phyloP scores from a whole-genome alignment of 192 early-diverging fungal species.

The Coemansia sp. region DNA sequence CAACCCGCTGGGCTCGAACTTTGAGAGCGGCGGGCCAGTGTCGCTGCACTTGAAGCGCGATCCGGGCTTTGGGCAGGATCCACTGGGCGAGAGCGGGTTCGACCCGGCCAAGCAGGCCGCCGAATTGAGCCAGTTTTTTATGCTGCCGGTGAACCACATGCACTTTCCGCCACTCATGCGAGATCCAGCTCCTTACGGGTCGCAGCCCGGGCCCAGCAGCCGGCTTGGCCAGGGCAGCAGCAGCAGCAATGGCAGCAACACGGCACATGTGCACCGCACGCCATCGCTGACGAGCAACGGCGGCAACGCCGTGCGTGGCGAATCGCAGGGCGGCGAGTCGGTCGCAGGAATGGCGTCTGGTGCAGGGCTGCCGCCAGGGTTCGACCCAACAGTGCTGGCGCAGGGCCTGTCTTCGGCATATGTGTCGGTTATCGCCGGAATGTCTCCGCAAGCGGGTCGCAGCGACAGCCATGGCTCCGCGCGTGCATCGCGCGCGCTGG shows the following conservation, averaged over 20 bases:
- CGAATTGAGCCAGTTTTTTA: slow-evolving; percentile 42
- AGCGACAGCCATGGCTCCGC: background rate
- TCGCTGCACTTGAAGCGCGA: slow-evolving; percentile 52
- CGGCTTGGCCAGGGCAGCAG: background rate
- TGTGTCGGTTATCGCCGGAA: slow-evolving; percentile 31
- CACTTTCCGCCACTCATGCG: slow-evolving; percentile 25
- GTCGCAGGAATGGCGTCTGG: slow-evolving; percentile 4
- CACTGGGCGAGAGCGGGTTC: slow-evolving; percentile 31
- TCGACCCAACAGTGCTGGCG: slow-evolving; percentile 38
- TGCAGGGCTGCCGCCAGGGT: slow-evolving; percentile 10
- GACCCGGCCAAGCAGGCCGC: slow-evolving; percentile 47
- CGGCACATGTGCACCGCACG: slow-evolving; percentile 17
- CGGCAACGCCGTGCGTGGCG: background rate
- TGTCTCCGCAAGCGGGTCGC: slow-evolving; percentile 2
- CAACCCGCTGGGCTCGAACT: slow-evolving; percentile 34
- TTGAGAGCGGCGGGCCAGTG: slow-evolving; percentile 28
- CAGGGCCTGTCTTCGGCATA: slow-evolving; percentile 49
- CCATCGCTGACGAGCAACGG: slow-evolving; percentile 33
- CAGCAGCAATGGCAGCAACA: slow-evolving; percentile 2
- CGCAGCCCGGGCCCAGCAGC: slow-evolving; percentile 25
- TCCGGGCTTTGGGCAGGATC: slow-evolving; percentile 41
- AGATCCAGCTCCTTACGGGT: background rate
- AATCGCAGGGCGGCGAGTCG: slow-evolving; percentile 12
- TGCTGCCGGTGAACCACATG: slow-evolving; percentile 38
- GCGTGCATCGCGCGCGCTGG: slow-evolving; percentile 27